Evolutionary conservation across 2,329 filamentous ascomycete genomes (phyloP).

Genomic region (Thermomyces lanuginosus): DNA sequence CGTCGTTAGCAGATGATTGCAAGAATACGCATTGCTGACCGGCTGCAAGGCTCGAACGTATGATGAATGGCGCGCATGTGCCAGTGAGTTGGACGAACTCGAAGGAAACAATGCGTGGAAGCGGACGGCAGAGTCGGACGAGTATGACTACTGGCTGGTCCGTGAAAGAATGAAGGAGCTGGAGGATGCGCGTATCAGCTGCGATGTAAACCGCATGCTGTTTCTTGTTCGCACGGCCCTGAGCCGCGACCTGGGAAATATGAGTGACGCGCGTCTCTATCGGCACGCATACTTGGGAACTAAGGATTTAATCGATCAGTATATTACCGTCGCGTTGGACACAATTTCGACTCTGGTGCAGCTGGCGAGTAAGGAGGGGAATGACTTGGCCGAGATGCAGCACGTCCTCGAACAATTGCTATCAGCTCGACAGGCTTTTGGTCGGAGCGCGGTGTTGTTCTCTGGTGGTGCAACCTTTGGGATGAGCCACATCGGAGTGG

Average conservation of each 20-base stretch:
- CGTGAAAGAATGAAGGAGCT: slow-evolving; percentile 53
- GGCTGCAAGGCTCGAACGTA: slow-evolving; percentile 45
- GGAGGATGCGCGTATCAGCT: slow-evolving; percentile 53
- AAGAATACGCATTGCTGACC: neutral
- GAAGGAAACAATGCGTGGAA: slow-evolving; percentile 79
- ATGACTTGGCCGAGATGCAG: slow-evolving; percentile 41
- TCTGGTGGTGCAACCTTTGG: slow-evolving; percentile 81
- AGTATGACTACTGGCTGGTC: slow-evolving; percentile 58
- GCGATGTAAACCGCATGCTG: slow-evolving; percentile 62
- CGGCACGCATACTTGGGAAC: slow-evolving; percentile 72
- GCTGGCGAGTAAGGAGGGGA: slow-evolving; percentile 34
- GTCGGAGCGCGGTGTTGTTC: slow-evolving; percentile 65
- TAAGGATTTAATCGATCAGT: slow-evolving; percentile 71
- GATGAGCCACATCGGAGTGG: slow-evolving; percentile 79
- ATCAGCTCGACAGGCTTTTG: slow-evolving; percentile 61
- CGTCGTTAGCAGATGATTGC: slow-evolving; percentile 5
- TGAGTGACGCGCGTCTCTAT: slow-evolving; percentile 71
- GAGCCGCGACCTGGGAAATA: slow-evolving; percentile 65
- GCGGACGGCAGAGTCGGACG: slow-evolving; percentile 43
- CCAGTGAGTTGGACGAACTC: slow-evolving; percentile 58
- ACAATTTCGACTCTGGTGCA: slow-evolving; percentile 60
- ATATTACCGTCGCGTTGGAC: slow-evolving; percentile 62
- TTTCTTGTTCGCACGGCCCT: slow-evolving; percentile 65
- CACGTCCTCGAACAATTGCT: slow-evolving; percentile 52
- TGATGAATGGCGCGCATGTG: slow-evolving; percentile 58